Conservation (phyloP, 2,329 filamentous ascomycete genomes). For the Penicillium sp. region DNA sequence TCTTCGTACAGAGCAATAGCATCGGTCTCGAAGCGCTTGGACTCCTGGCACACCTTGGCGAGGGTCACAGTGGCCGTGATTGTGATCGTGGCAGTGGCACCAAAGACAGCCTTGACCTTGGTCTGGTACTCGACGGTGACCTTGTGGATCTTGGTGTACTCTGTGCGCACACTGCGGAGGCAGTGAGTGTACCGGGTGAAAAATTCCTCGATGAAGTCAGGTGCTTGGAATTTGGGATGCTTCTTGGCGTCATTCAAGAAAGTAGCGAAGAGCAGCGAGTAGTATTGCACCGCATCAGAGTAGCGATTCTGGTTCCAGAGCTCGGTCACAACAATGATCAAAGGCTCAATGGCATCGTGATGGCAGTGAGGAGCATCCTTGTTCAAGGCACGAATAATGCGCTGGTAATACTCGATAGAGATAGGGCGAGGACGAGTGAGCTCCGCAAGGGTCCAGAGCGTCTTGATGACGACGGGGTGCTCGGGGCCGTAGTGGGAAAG, state of each 20-base stretch:
- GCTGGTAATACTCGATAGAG: constrained; percentile 43
- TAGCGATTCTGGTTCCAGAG: constrained; percentile 42
- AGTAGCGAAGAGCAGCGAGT: constrained; percentile 39
- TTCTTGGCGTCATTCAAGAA: constrained; percentile 38
- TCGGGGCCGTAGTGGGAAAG: constrained; percentile 36
- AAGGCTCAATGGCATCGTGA: constrained; percentile 41
- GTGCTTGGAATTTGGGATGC: constrained; percentile 36
- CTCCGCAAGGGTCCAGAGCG: constrained; percentile 39
- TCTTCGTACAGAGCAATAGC: constrained; percentile 42
- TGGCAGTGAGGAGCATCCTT: constrained; percentile 38
- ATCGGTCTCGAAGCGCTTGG: constrained; percentile 37
- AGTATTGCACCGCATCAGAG: constrained; percentile 40
- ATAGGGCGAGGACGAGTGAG: constrained; percentile 39
- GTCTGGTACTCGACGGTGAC: constrained; percentile 37
- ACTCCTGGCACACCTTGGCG: constrained; percentile 42
- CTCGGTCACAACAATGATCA: constrained; percentile 41
- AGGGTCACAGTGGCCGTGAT: constrained; percentile 39
- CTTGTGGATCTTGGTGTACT: constrained; percentile 36
- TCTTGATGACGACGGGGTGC: constrained; percentile 39
- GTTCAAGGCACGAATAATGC: constrained; percentile 41
- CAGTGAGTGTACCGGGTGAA: constrained; percentile 40
- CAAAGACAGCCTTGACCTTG: constrained; percentile 38
- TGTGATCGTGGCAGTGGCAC: constrained; percentile 38
- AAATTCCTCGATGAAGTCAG: constrained; percentile 34
- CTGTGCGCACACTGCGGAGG: constrained; percentile 36